Percentiles rank a stretch among this genome's conserved stretches.
These are phyloP conservation scores for Taiozyma sp. DNA, from an alignment of 1,139 yeast genomes.

Conservation along the genomic window DNA sequence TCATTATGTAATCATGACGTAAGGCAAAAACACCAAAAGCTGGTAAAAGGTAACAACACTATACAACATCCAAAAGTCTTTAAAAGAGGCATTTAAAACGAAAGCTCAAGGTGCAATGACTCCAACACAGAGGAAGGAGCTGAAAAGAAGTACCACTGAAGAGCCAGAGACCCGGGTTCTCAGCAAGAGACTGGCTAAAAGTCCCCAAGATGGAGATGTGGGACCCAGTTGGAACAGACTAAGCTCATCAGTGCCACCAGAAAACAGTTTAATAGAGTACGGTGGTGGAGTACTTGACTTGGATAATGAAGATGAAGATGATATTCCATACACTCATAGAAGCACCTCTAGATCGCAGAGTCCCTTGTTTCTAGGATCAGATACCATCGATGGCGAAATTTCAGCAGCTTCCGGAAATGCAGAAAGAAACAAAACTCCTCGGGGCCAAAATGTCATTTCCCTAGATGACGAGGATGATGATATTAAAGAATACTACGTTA, in stretches of 20 bases:
- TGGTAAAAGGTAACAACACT: no score
- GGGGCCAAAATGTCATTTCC: not conserved
- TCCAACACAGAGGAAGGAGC: not conserved
- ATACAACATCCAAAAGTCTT: no score
- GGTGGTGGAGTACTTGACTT: not conserved
- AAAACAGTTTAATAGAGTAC: not conserved
- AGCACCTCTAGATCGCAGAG: conserved; percentile 15
- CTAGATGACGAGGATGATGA: conserved; percentile 7
- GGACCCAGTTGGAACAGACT: not conserved
- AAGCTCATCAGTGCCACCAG: not conserved
- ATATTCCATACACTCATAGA: conserved; percentile 21
- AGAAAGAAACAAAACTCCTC: not conserved
- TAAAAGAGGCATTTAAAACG: no score
- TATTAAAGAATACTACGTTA: conserved; percentile 15
- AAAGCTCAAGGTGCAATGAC: not conserved
- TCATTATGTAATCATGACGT: no score
- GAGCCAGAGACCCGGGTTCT: not conserved
- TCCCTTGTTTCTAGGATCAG: conserved; percentile 12
- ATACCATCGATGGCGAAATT: conserved; percentile 1
- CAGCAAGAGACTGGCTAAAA: not conserved
- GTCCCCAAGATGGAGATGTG: not conserved
- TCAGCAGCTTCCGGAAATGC: not conserved
- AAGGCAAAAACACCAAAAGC: no score
- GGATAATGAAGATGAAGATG: conserved; percentile 21
- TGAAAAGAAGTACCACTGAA: not conserved